Percentiles rank a stretch among this genome's conserved stretches.
Evolutionary conservation across 2,329 filamentous ascomycete species (phyloP).

Genomic region (Colletotrichum falcatum): DNA sequence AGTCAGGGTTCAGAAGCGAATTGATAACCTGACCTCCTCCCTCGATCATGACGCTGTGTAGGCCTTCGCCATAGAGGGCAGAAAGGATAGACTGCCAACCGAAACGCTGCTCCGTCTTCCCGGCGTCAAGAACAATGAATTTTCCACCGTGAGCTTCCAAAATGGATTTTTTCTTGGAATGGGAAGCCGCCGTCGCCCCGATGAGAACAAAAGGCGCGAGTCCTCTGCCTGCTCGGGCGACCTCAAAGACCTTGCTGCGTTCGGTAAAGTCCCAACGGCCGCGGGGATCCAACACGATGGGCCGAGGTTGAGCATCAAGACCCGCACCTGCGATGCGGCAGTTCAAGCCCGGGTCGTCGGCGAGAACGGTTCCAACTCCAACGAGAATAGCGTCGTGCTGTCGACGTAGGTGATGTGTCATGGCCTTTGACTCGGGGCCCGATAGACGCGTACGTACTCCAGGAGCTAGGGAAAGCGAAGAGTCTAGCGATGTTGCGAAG

Average conservation of each 20-base stretch:
- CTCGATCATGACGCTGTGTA: constrained; percentile 90
- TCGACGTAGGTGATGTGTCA: constrained; percentile 92
- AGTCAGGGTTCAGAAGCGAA: constrained; percentile 74
- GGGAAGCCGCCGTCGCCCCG: constrained; percentile 52
- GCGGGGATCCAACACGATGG: constrained; percentile 83
- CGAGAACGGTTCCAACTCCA: constrained; percentile 84
- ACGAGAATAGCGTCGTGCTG: constrained; percentile 87
- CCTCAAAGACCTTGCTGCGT: constrained; percentile 73
- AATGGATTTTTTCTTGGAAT: constrained; percentile 55
- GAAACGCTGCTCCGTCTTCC: constrained; percentile 56
- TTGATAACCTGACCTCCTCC: constrained; percentile 88
- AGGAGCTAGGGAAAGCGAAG: constrained; percentile 79
- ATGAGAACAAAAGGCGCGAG: constrained; percentile 80
- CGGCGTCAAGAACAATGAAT: constrained; percentile 56
- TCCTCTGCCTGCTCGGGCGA: constrained; percentile 74
- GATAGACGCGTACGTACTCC: constrained; percentile 87
- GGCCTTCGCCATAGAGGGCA: constrained; percentile 67
- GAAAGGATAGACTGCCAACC: constrained; percentile 74
- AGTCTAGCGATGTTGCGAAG: constrained; percentile 91
- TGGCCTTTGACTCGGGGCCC: constrained; percentile 84
- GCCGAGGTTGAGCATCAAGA: constrained; percentile 75
- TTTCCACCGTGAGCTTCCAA: constrained; percentile 65
- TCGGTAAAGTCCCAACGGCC: constrained; percentile 76
- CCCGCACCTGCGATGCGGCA: constrained; percentile 75
- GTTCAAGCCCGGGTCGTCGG: constrained; percentile 88